Evolutionary conservation across 768 basidiomycete genomes (phyloP).

Genomic region (Tulasnella sp.): DNA sequence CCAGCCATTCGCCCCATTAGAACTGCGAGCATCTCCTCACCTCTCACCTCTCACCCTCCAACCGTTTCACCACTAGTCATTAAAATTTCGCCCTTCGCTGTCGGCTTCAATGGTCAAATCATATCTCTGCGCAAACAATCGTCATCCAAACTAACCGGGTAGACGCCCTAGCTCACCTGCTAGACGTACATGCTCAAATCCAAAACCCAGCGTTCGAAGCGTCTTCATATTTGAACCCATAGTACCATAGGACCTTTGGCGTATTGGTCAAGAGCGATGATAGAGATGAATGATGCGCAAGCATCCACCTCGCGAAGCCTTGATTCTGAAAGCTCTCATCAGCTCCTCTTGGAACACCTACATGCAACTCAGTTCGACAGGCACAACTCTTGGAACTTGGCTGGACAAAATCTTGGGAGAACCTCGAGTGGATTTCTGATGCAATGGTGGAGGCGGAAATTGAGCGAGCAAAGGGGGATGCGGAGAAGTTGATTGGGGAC

Average conservation of each 20-base stretch:
- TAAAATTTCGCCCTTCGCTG: slow-evolving; percentile 65
- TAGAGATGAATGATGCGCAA: slow-evolving; percentile 81
- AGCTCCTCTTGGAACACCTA: slow-evolving; percentile 73
- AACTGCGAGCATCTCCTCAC: slow-evolving; percentile 66
- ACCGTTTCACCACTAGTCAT: slow-evolving; percentile 58
- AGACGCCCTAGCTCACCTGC: slow-evolving; percentile 26
- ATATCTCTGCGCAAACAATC: slow-evolving; percentile 41
- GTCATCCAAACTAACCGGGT: slow-evolving; percentile 24
- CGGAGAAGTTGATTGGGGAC: slow-evolving; percentile 59
- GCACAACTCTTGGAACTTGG: slow-evolving; percentile 30
- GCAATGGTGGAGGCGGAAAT: slow-evolving; percentile 56
- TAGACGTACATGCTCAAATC: slow-evolving; percentile 66
- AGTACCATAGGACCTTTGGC: slow-evolving; percentile 77
- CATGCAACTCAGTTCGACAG: slow-evolving; percentile 47
- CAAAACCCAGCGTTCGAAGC: slow-evolving; percentile 65
- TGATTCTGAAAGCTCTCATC: slow-evolving; percentile 75
- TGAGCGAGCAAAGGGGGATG: slow-evolving; percentile 53
- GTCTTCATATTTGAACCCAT: slow-evolving; percentile 67
- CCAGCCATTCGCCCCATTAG: slow-evolving; percentile 40
- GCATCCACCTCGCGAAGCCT: slow-evolving; percentile 89
- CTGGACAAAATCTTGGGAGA: slow-evolving; percentile 46
- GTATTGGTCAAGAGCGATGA: slow-evolving; percentile 65
- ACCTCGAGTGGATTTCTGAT: slow-evolving; percentile 74
- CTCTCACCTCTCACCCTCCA: slow-evolving; percentile 62
- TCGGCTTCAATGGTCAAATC: slow-evolving; percentile 77